Evolutionary conservation across 1,284 basidiomycete genomes (phyloP).

Genomic region (Ganoderma multipileum): DNA sequence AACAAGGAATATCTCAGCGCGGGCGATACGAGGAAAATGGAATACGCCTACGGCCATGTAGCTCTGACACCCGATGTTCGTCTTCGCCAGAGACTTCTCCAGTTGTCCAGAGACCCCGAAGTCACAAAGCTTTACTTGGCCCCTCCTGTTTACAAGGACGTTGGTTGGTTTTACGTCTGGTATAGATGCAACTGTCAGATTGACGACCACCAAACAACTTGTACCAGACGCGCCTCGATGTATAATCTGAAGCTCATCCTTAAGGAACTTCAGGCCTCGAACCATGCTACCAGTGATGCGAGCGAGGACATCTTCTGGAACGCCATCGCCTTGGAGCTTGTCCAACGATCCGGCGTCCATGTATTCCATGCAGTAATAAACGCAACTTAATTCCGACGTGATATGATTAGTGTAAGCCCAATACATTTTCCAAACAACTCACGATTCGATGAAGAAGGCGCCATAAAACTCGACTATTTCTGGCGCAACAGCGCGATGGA

Average conservation of each 20-base stretch:
- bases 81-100: conserved; percentile 96
- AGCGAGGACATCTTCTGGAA: conserved; percentile 88
- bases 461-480: conserved; percentile 99
- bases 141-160: conserved; percentile 89
- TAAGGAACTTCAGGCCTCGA: conserved; percentile 93
- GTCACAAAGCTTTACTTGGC: conserved; percentile 95
- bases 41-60: conserved; percentile 91
- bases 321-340: conserved; percentile 75
- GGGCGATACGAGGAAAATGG: neutral
- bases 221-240: conserved; percentile 74
- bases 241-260: conserved; percentile 96
- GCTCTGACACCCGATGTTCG: conserved; percentile 97
- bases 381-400: conserved; percentile 33
- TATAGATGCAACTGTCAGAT: neutral
- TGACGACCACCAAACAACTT: neutral
- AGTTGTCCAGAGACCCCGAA: conserved; percentile 98
- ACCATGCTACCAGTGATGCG: conserved; percentile 87
- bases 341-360: conserved; percentile 98
- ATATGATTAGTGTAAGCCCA: neutral
- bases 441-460: conserved; percentile 98
- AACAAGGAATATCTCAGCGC: neutral
- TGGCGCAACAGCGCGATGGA: conserved; percentile 90
- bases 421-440: conserved; percentile 47
- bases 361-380: conserved; percentile 99
- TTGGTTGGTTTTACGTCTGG: conserved; percentile 97